Percentiles rank a stretch among this genome's conserved stretches.
Conservation (phyloP, 1,139 yeast genomes). For the Saccharomyces hybrid region DNA sequence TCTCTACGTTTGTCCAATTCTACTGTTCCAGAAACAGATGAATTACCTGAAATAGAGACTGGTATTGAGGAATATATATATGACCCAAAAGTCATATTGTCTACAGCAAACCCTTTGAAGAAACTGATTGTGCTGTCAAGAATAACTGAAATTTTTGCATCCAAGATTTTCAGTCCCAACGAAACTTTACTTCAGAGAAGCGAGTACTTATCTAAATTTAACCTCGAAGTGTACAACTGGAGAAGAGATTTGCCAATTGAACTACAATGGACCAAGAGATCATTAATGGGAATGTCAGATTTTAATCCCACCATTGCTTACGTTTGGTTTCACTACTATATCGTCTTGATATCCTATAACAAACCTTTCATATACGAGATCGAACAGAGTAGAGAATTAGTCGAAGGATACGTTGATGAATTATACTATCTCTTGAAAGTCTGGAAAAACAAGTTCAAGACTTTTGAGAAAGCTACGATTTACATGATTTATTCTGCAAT, state of each 20-base stretch:
- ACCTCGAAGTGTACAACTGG: slow-evolving; percentile 44
- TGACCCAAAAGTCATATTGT: slow-evolving; percentile 26
- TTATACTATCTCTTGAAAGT: slow-evolving; percentile 31
- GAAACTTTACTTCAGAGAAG: slow-evolving; percentile 20
- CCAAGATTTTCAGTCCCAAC: slow-evolving; percentile 22
- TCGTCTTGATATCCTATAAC: slow-evolving; percentile 48
- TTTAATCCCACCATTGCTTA: slow-evolving; percentile 45
- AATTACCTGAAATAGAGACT: slow-evolving; percentile 46
- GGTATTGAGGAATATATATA: slow-evolving; percentile 40
- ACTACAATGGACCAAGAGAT: slow-evolving; percentile 40
- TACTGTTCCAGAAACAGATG: slow-evolving; percentile 51
- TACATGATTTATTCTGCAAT: slow-evolving; percentile 28
- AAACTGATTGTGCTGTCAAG: slow-evolving; percentile 46
- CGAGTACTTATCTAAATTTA: slow-evolving; percentile 35
- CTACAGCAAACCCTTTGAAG: slow-evolving; percentile 39
- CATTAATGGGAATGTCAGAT: slow-evolving; percentile 36
- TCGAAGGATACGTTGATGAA: slow-evolving; percentile 29
- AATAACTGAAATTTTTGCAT: slow-evolving; percentile 44
- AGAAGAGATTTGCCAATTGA: slow-evolving; percentile 39
- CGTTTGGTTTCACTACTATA: slow-evolving; percentile 49
- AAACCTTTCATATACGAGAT: slow-evolving; percentile 42
- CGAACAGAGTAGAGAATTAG: slow-evolving; percentile 17
- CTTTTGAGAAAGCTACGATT: slow-evolving; percentile 21
- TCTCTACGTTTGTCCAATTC: slow-evolving; percentile 47
- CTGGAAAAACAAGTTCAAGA: slow-evolving; percentile 30